Percentiles rank a stretch among this genome's conserved stretches.
These are phyloP conservation scores for Penicillium flavigenum DNA, from an alignment of 495 filamentous ascomycete species.

Conservation along the genomic window DNA sequence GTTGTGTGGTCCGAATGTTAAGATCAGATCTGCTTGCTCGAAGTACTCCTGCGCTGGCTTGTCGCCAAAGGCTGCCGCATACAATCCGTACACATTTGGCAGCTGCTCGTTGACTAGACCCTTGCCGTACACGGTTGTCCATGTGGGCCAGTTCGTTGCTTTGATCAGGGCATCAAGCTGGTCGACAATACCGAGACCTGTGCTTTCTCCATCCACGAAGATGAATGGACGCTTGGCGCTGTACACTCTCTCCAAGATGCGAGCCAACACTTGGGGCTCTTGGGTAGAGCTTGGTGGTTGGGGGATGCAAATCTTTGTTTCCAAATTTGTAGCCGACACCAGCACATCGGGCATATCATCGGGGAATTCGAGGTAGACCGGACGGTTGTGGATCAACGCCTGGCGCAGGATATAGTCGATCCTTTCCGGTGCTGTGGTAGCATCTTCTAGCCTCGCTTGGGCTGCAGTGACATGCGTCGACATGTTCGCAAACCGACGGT, in stretches of 20 bases:
- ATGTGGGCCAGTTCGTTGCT: slow-evolving; percentile 35
- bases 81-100: slow-evolving; percentile 39
- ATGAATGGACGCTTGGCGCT: slow-evolving; percentile 36
- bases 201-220: slow-evolving; percentile 38
- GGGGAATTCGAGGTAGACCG: slow-evolving; percentile 47
- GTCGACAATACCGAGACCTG: slow-evolving; percentile 25
- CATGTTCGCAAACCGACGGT: slow-evolving; percentile 40
- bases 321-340: slow-evolving; percentile 28
- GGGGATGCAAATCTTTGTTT: slow-evolving; percentile 19
- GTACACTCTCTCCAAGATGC: slow-evolving; percentile 34
- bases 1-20: slow-evolving; percentile 36
- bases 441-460: slow-evolving; percentile 38
- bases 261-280: slow-evolving; percentile 21
- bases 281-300: slow-evolving; percentile 13
- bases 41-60: slow-evolving; percentile 26
- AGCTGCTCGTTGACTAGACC: slow-evolving; percentile 38
- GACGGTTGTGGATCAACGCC: slow-evolving; percentile 39
- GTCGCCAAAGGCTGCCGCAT: slow-evolving; percentile 30
- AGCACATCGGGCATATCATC: slow-evolving; percentile 41
- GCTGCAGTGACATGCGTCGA: slow-evolving; percentile 39
- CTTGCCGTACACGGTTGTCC: slow-evolving; percentile 37
- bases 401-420: slow-evolving; percentile 43
- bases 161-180: slow-evolving; percentile 33
- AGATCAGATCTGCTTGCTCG: slow-evolving; percentile 33
- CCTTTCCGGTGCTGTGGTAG: slow-evolving; percentile 33